Conservation (phyloP, 202 grass and related monocot genomes). For the Setaria italica region DNA sequence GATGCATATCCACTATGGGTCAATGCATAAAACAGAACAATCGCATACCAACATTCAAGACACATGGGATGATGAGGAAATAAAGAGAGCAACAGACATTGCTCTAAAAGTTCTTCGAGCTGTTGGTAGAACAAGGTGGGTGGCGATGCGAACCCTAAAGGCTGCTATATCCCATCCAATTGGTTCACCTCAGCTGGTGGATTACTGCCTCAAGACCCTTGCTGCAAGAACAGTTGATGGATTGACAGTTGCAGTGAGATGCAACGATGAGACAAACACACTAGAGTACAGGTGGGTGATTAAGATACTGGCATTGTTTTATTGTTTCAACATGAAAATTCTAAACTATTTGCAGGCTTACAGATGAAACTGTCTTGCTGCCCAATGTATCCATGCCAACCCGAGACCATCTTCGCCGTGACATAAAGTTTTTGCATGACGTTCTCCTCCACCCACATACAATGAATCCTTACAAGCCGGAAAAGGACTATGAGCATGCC, state of each 20-base stretch:
- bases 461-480: slow-evolving; percentile 56
- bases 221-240: slow-evolving; percentile 41
- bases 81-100: slow-evolving; percentile 40
- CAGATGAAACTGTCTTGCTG: slow-evolving; percentile 2
- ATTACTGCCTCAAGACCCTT: slow-evolving; percentile 59
- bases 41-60: background rate
- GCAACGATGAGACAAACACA: slow-evolving; percentile 52
- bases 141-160: slow-evolving; percentile 52
- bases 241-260: slow-evolving; percentile 47
- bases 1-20: background rate
- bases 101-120: slow-evolving; percentile 61
- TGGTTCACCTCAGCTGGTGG: slow-evolving; percentile 48
- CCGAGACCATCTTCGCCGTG: slow-evolving; percentile 47
- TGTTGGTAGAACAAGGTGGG: slow-evolving; percentile 47
- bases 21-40: slow-evolving; percentile 30
- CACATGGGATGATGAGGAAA: slow-evolving; percentile 51
- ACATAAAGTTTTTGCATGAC: slow-evolving; percentile 62
- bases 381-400: slow-evolving; percentile 32
- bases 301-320: background rate
- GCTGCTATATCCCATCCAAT: slow-evolving; percentile 39
- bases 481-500: slow-evolving; percentile 24
- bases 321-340: background rate
- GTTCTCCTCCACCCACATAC: slow-evolving; percentile 52
- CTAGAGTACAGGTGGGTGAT: slow-evolving; percentile 64
- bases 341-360: slow-evolving; percentile 49